Evolutionary conservation across 75 land plant species (phyloP).

Genomic region (Pinus tabuliformis): DNA sequence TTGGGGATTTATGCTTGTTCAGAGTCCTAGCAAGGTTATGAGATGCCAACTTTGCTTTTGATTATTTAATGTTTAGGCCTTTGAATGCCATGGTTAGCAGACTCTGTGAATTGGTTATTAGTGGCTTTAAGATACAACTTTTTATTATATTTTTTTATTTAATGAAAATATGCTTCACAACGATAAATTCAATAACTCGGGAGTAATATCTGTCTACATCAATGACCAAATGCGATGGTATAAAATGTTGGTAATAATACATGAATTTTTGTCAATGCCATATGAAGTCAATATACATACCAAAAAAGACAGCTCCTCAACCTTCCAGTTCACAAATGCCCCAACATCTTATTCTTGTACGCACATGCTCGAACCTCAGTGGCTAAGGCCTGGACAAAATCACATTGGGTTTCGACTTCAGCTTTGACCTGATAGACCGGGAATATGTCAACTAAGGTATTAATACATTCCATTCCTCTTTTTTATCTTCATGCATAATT

Average conservation of each 20-base stretch:
- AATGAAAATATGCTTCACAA: no score
- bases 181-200: background rate
- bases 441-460: conserved; percentile 1
- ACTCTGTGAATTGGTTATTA: no score
- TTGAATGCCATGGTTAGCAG: no score
- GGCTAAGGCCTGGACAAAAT: conserved; percentile 89
- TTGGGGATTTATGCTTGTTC: no score
- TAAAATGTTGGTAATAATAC: background rate
- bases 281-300: conserved; percentile 30
- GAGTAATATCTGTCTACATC: background rate
- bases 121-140: no score
- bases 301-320: conserved; percentile 99
- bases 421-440: conserved; percentile 68
- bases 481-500: background rate
- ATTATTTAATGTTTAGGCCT: no score
- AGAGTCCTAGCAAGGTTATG: no score
- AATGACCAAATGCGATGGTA: background rate
- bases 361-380: conserved; percentile 83
- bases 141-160: no score
- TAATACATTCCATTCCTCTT: background rate
- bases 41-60: no score
- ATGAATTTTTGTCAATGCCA: background rate
- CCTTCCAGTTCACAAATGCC: conserved; percentile 92
- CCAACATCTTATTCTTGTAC: conserved; percentile 72
- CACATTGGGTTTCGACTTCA: conserved; percentile 88